Evolutionary conservation across 2,329 filamentous ascomycete genomes (phyloP), one percentile per base, ranked within the genome.

Genomic region (Penicillium sp.): DNA sequence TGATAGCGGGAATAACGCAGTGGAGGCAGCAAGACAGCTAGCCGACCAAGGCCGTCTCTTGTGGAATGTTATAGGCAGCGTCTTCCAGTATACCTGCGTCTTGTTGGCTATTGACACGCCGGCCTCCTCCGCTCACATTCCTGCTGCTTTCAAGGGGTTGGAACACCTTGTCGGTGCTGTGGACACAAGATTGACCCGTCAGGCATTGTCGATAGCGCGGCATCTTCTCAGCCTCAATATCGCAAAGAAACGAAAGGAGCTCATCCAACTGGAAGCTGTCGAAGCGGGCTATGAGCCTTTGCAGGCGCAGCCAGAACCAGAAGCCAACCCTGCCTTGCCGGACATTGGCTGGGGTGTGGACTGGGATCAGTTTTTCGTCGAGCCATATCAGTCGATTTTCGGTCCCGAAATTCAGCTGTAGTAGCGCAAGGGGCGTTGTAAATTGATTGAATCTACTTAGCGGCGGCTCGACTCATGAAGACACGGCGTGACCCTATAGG

Each of bases 31-130:
- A 1, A 4, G 16, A 15, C 31, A 34, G 31, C 31, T 4, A 34
- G 31, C 31, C 4, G 58, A 3, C 34, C 55, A 68, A 21, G 66
- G 66, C 13, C 56, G 34, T 53, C 38, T 69, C 3, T 57, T 68
- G 3, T 69, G 66, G 66, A 69, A 69, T 9, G 60, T 64, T 26
- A 68, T 69, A 3, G 65, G 66, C 38, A 66, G 66, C 33, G 65
- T 68, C 33, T 68, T 69, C 46, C 66, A 69, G 29, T 69, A 68
- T 54, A n/a, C 58, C 12, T 69, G 64, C 12, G 48, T 68, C 21
- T 13, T 69, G 47, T 52, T 69, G 42, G 65, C 66, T 9, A 67
- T 68, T 0, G 65, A 69, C 49, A 64, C 59, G 3, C 59, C 64
- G 10, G 42, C 48, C 2, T 3, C 31, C 31, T 34, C 12, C 31